These are phyloP conservation scores for Trichocladium antarcticum DNA, from an alignment of 495 filamentous ascomycete species.

Conservation along the genomic window DNA sequence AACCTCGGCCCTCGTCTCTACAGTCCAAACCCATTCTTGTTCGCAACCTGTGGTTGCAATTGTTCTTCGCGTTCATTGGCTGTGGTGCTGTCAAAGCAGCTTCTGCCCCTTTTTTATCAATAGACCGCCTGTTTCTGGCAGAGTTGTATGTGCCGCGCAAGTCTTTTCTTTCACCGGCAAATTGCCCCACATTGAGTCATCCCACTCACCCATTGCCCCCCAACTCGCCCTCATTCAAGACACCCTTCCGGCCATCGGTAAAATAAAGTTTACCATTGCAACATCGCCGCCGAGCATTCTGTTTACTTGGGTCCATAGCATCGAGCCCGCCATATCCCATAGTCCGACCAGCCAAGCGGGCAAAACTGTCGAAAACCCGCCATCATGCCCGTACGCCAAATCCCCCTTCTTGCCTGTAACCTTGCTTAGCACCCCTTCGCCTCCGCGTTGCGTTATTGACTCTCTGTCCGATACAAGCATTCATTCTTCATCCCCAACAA, in stretches of 20 bases:
- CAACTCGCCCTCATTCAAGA: constrained; percentile 1
- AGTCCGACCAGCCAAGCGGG: too few relatives aligned
- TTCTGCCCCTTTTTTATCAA: background rate
- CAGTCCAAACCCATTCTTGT: background rate
- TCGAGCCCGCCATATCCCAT: background rate
- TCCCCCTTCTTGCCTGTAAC: background rate
- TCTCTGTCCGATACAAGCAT: constrained; percentile 6
- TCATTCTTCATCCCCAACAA: constrained; percentile 77
- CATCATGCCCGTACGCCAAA: constrained; percentile 21
- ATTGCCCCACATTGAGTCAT: constrained; percentile 21
- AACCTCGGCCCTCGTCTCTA: background rate
- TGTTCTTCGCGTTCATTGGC: background rate
- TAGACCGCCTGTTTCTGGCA: background rate
- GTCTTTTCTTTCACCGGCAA: background rate
- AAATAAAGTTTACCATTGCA: constrained; percentile 4
- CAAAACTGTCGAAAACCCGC: background rate
- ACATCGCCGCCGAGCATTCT: background rate
- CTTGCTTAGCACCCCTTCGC: background rate
- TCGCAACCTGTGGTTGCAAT: background rate
- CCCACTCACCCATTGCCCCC: constrained; percentile 11
- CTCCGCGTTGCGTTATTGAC: constrained; percentile 3
- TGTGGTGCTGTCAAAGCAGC: background rate
- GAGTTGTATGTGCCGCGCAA: background rate
- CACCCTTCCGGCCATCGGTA: constrained; percentile 8
- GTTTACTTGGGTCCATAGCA: background rate